Evolutionary conservation across 345 rosid genomes (phyloP).

Genomic region (Crucihimalaya himalaica): DNA sequence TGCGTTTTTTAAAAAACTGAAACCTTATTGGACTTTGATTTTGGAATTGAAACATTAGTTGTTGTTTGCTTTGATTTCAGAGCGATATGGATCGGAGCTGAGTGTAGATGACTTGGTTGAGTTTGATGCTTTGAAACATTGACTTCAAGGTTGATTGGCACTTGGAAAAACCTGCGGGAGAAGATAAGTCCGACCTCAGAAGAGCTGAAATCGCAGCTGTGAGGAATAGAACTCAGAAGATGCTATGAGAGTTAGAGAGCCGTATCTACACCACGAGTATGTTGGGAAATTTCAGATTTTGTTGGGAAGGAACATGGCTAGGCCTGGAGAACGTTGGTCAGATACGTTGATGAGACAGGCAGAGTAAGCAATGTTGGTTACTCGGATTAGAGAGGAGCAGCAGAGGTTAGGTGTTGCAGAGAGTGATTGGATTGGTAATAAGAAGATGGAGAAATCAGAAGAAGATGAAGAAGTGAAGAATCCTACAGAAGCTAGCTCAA

Average conservation of each 20-base stretch:
- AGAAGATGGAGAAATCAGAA: constrained; percentile 52
- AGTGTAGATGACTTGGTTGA: constrained; percentile 64
- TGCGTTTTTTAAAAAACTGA: not conserved
- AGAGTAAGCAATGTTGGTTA: constrained; percentile 75
- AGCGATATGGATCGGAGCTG: constrained; percentile 72
- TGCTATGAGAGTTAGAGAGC: constrained; percentile 95
- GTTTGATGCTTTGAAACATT: constrained; percentile 59
- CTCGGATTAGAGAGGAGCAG: constrained; percentile 85
- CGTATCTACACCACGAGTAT: constrained; percentile 91
- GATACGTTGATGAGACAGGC: constrained; percentile 87
- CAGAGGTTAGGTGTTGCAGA: constrained; percentile 80
- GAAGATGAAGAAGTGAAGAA: constrained; percentile 34
- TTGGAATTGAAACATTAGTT: not conserved
- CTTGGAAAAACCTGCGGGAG: constrained; percentile 65
- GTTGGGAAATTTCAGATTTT: constrained; percentile 91
- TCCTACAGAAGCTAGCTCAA: constrained; percentile 29
- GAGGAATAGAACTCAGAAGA: constrained; percentile 92
- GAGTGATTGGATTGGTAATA: constrained; percentile 82
- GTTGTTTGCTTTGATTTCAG: constrained; percentile 42
- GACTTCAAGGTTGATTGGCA: constrained; percentile 90
- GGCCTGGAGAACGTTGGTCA: constrained; percentile 96
- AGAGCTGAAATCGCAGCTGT: constrained; percentile 66
- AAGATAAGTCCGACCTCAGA: constrained; percentile 65
- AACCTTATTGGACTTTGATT: not conserved
- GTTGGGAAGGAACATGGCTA: constrained; percentile 76